phyloP scores from a whole-genome alignment of 352 stramenopile species.

The Phytophthora aleatoria region DNA sequence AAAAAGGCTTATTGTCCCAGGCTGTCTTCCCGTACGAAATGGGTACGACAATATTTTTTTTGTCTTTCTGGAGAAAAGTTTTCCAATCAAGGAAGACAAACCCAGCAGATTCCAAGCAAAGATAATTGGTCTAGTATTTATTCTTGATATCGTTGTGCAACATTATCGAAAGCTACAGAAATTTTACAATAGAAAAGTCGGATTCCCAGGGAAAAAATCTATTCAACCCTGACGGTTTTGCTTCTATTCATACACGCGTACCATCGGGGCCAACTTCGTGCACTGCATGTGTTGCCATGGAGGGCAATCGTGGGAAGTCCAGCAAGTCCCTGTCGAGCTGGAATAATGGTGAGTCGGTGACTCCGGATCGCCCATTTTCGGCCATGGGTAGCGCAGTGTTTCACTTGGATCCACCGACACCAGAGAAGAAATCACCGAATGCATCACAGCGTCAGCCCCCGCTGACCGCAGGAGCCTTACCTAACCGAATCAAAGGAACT shows the following conservation, averaged over 20 bases:
- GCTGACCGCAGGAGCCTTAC: slow-evolving; percentile 3
- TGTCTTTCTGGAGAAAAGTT: too few species aligned
- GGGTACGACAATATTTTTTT: too few species aligned
- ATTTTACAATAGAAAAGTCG: too few species aligned
- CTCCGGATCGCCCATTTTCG: slow-evolving; percentile 40
- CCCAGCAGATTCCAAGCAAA: too few species aligned
- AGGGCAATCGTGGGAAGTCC: slow-evolving; percentile 6
- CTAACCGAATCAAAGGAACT: neutral
- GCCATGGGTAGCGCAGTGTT: slow-evolving; percentile 33
- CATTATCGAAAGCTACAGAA: too few species aligned
- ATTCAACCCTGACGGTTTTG: slow-evolving; percentile 10
- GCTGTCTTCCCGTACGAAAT: too few species aligned
- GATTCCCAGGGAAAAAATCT: too few species aligned
- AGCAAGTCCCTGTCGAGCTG: neutral
- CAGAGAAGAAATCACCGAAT: neutral
- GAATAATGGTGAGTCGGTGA: neutral
- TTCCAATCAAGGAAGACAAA: too few species aligned
- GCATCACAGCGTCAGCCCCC: slow-evolving; percentile 17
- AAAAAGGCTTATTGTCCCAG: too few species aligned
- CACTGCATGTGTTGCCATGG: slow-evolving; percentile 6
- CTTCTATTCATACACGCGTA: slow-evolving; percentile 1
- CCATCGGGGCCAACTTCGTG: neutral
- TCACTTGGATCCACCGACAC: slow-evolving; percentile 14
- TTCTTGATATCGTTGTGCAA: too few species aligned
- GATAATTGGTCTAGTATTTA: too few species aligned